Evolutionary conservation across 805 yeast species (phyloP).

Genomic region (Ogataea polymorpha): DNA sequence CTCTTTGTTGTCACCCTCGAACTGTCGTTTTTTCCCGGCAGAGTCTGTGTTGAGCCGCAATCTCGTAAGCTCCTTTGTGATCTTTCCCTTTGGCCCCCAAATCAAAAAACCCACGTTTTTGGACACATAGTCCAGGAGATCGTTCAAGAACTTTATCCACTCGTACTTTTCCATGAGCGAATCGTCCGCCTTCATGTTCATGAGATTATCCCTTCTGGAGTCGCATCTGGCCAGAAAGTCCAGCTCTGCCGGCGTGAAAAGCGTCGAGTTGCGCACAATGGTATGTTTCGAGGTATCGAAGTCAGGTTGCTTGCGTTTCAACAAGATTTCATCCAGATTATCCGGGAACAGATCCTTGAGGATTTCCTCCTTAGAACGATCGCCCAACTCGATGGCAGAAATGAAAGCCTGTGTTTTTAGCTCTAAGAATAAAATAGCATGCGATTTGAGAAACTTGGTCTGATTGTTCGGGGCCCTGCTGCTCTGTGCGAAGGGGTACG

Average conservation of each 20-base stretch:
- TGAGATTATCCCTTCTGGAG: conserved; percentile 61
- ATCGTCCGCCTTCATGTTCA: conserved; percentile 44
- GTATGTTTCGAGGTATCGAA: conserved; percentile 24
- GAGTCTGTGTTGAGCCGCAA: conserved; percentile 11
- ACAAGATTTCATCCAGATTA: conserved; percentile 49
- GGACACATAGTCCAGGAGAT: conserved; percentile 71
- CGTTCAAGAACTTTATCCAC: conserved; percentile 82
- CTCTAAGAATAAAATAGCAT: conserved; percentile 76
- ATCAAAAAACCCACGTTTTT: conserved; percentile 69
- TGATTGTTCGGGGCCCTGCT: conserved; percentile 20
- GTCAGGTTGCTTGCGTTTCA: conserved; percentile 37
- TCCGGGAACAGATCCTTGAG: conserved; percentile 74
- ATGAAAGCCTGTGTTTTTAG: conserved; percentile 94
- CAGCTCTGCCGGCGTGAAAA: conserved; percentile 68
- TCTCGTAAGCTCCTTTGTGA: conserved; percentile 25
- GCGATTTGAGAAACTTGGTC: conserved; percentile 63
- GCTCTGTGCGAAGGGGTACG: conserved; percentile 11
- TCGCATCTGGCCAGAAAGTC: conserved; percentile 77
- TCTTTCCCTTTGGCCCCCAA: conserved; percentile 53
- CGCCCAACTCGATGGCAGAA: conserved; percentile 71
- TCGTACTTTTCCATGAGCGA: conserved; percentile 69
- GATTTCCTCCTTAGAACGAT: conserved; percentile 60
- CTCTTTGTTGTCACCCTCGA: conserved; percentile 6
- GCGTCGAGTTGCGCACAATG: conserved; percentile 29
- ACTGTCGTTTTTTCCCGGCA: conserved; percentile 6